A percentile compares a stretch with the other conserved stretches of the same genome.
Evolutionary conservation across 345 rosid species (phyloP).

Genomic region (Hibiscus trionum): DNA sequence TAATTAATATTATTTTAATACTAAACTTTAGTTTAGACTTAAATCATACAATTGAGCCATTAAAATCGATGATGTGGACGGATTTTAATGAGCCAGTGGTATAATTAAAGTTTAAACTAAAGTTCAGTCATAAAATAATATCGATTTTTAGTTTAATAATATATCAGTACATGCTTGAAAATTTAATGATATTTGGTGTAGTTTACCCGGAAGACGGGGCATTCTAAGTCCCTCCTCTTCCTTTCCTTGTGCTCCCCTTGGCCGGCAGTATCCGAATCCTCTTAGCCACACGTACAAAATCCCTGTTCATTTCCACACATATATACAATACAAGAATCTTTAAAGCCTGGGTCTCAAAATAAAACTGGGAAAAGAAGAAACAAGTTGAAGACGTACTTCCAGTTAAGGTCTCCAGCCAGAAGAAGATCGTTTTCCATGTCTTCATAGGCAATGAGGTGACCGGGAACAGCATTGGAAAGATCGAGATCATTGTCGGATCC

Average conservation of each 20-base stretch:
- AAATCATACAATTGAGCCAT: too few species aligned
- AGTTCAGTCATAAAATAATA: too few species aligned
- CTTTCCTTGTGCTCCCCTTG: slow-evolving; percentile 49
- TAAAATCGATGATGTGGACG: too few species aligned
- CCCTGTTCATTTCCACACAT: slow-evolving; percentile 37
- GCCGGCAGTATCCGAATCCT: slow-evolving; percentile 81
- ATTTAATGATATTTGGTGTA: too few species aligned
- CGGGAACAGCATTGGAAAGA: slow-evolving; percentile 80
- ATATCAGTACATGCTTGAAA: too few species aligned
- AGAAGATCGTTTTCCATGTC: slow-evolving; percentile 91
- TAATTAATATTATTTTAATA: too few species aligned
- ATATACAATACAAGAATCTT: slow-evolving; percentile 1
- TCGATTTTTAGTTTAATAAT: too few species aligned
- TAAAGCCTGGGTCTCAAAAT: not conserved
- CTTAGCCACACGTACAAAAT: slow-evolving; percentile 85
- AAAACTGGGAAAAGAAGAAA: not conserved
- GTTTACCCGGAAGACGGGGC: too few species aligned
- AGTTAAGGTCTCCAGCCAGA: slow-evolving; percentile 83
- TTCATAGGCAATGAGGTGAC: slow-evolving; percentile 74
- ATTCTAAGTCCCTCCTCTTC: slow-evolving; percentile 22
- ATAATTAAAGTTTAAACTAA: too few species aligned
- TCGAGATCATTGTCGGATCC: slow-evolving; percentile 35
- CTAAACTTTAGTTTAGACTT: too few species aligned
- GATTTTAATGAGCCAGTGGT: too few species aligned
- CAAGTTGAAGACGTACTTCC: slow-evolving; percentile 48